A percentile compares a stretch with the other conserved stretches of the same genome.
Conservation (phyloP, 1,139 yeast genomes). For the Citeromyces hawaiiensis region DNA sequence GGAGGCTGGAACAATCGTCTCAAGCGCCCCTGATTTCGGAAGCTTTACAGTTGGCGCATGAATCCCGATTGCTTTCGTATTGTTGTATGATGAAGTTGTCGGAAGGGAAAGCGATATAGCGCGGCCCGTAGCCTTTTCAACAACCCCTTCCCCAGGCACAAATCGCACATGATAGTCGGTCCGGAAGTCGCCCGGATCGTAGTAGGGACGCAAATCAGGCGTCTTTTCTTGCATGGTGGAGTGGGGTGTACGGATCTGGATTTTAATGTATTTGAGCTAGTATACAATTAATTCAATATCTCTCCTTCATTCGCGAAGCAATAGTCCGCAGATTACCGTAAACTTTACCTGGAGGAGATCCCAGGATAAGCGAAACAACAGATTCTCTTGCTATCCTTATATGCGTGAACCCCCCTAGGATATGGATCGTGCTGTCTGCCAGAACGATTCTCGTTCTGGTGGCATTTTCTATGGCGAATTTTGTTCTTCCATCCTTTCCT, state of each 20-base stretch:
- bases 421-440: conserved; percentile 94
- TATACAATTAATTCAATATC: conserved; percentile 45
- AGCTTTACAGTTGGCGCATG: background rate
- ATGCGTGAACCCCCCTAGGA: conserved; percentile 92
- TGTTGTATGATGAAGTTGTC: conserved; percentile 6
- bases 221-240: background rate
- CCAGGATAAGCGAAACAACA: conserved; percentile 85
- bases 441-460: conserved; percentile 95
- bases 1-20: conserved; percentile 9
- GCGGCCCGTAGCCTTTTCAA: conserved; percentile 17
- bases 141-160: conserved; percentile 16
- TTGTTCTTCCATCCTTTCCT: conserved; percentile 97
- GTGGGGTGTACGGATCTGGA: background rate
- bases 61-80: conserved; percentile 3
- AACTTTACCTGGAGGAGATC: conserved; percentile 97
- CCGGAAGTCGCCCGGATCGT: conserved; percentile 15
- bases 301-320: conserved; percentile 93
- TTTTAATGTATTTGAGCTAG: no score
- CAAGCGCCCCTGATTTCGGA: conserved; percentile 6
- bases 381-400: conserved; percentile 97
- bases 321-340: conserved; percentile 95
- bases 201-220: conserved; percentile 13
- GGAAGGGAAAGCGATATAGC: conserved; percentile 17
- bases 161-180: conserved; percentile 17
- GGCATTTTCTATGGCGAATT: conserved; percentile 96